Base-by-base conservation (phyloP, 1,139 yeast species). In the Nadsonia starkeyi-henricii region DNA sequence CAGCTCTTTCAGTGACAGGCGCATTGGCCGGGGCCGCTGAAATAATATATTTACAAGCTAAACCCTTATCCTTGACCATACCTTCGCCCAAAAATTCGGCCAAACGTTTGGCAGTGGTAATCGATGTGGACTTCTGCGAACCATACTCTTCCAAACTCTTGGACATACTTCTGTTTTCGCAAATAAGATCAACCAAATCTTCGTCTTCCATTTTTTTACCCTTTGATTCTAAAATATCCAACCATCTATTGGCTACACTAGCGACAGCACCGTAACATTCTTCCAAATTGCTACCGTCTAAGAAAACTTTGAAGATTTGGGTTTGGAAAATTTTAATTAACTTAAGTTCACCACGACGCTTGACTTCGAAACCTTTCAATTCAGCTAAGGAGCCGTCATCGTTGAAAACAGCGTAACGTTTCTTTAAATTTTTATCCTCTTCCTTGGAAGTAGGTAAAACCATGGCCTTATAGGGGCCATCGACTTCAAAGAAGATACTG, bases 401-500 rank as follows among this genome's bases (percentile, higher is more conserved):
- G 62, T 93, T 91, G 66, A 93, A 93, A 7, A 93, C 99, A 1
- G 98, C 99, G 60, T 93, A 93, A 58, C 98, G 76, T 60, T 93
- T 93, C 63, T 93, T 93, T 62, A 93, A 73, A 57, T 96, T 96
- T 65, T 89, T 89, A 46, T 96, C 97, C 70, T 91, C 98, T 63
- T 93, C 98, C 57, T 86, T 86, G 0, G 98, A 91, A 0, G 98
- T 88, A 9, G 99, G 99, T 51, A 93, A 72, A 52, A 93, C 77
- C 98, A 93, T 93, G 0, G 98, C 98, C 58, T 80, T 84, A 64
- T 93, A 93, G 0, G 99, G 99, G 13, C 99, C 99, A 70, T 93
- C 99, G 23, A 93, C 96, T 64, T 93, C 99, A 58, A 93, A 93
- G 66, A 91, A 91, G 63, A 93, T 93, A 20, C 96, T 84, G 63